These are phyloP conservation scores for Imleria badia DNA, from an alignment of 768 basidiomycete genomes.

Conservation along the genomic window DNA sequence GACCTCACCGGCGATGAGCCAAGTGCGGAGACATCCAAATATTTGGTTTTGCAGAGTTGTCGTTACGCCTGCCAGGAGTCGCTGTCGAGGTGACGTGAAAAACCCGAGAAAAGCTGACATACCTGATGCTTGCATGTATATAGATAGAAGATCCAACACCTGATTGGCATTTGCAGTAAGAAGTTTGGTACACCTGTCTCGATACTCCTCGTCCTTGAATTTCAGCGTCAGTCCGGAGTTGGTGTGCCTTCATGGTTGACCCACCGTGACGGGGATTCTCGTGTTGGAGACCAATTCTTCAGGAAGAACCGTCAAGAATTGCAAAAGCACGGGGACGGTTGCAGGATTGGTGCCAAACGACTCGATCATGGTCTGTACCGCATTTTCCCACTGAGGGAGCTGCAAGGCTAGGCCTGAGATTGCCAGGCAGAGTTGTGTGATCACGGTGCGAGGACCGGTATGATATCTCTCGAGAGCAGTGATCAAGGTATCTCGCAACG, in stretches of 20 bases:
- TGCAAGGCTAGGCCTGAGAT: constrained; percentile 90
- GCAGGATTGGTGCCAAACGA: constrained; percentile 80
- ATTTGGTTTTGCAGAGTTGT: constrained; percentile 73
- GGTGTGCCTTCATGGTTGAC: constrained; percentile 31
- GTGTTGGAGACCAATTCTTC: constrained; percentile 86
- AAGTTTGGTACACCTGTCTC: constrained; percentile 56
- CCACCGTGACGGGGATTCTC: constrained; percentile 83
- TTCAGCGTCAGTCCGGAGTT: constrained; percentile 9
- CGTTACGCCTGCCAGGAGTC: constrained; percentile 75
- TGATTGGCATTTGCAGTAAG: constrained; percentile 67
- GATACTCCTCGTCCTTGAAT: constrained; percentile 72
- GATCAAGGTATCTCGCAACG: constrained; percentile 87
- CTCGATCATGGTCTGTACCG: constrained; percentile 79
- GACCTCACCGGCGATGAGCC: constrained; percentile 89
- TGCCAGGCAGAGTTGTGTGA: constrained; percentile 88
- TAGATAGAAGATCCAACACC: constrained; percentile 73
- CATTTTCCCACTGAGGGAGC: constrained; percentile 80
- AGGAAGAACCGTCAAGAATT: constrained; percentile 88
- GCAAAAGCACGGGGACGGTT: constrained; percentile 80
- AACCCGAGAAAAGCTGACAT: constrained; percentile 23
- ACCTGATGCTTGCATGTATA: constrained; percentile 92
- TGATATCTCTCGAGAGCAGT: constrained; percentile 71
- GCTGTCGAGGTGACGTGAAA: background rate
- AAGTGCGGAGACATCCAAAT: constrained; percentile 81
- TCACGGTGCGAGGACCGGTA: constrained; percentile 76